Conservation (phyloP, 495 filamentous ascomycete genomes). For the Podospora appendiculata region DNA sequence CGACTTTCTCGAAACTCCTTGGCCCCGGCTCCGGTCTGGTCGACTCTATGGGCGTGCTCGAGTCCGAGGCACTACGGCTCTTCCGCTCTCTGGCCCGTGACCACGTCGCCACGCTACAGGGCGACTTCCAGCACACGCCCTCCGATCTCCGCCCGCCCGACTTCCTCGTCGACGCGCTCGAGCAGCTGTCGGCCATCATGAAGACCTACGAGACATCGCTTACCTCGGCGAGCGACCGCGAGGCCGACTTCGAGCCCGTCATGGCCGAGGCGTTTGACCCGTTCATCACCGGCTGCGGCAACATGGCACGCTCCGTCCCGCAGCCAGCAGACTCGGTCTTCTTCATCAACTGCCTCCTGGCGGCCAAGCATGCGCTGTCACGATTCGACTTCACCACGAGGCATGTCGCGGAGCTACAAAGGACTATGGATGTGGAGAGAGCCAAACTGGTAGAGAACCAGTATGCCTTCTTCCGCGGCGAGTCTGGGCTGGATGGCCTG, state of each 20-base stretch:
- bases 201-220: constrained; percentile 79
- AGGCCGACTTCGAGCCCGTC: constrained; percentile 68
- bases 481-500: constrained; percentile 66
- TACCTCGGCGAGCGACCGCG: constrained; percentile 44
- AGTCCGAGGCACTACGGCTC: constrained; percentile 71
- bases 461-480: constrained; percentile 59
- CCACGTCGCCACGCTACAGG: constrained; percentile 62
- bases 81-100: constrained; percentile 76
- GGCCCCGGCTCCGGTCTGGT: constrained; percentile 62
- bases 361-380: constrained; percentile 42
- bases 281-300: constrained; percentile 66
- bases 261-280: constrained; percentile 78
- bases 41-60: constrained; percentile 56
- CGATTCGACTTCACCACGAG: constrained; percentile 48
- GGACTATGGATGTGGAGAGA: constrained; percentile 32
- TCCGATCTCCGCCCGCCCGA: constrained; percentile 70
- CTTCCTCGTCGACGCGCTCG: constrained; percentile 75
- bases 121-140: constrained; percentile 57
- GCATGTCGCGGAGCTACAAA: constrained; percentile 37
- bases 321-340: constrained; percentile 62
- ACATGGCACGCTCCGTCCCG: constrained; percentile 54
- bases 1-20: constrained; percentile 74
- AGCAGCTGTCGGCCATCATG: constrained; percentile 64
- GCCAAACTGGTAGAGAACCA: constrained; percentile 48
- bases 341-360: constrained; percentile 70